Conservation (phyloP, 495 filamentous ascomycete species). For the Physcia stellaris region DNA sequence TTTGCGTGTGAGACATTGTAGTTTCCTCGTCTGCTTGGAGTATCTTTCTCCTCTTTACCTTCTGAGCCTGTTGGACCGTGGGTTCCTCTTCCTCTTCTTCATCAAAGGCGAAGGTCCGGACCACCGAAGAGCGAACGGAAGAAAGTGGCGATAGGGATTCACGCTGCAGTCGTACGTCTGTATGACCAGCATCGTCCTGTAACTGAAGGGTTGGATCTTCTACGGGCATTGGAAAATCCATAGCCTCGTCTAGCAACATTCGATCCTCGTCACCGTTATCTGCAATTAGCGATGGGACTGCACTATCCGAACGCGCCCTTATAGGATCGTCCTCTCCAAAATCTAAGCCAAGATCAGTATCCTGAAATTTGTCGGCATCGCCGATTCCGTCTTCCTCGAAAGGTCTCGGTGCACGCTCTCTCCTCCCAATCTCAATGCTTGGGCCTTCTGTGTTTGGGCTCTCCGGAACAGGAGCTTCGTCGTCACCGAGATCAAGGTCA, state of each 20-base stretch:
- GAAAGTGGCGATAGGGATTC: slow-evolving; percentile 60
- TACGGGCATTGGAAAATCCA: slow-evolving; percentile 48
- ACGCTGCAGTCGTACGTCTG: slow-evolving; percentile 31
- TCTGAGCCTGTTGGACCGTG: slow-evolving; percentile 44
- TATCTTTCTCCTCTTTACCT: slow-evolving; percentile 62
- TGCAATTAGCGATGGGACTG: slow-evolving; percentile 25
- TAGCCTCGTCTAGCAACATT: slow-evolving; percentile 42
- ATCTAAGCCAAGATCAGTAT: slow-evolving; percentile 34
- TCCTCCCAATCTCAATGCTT: slow-evolving; percentile 75
- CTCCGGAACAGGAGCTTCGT: no score
- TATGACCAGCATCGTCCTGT: slow-evolving; percentile 18
- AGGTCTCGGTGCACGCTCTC: slow-evolving; percentile 49
- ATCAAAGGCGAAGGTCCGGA: slow-evolving; percentile 40
- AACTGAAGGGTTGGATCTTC: slow-evolving; percentile 30
- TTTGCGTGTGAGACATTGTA: slow-evolving; percentile 39
- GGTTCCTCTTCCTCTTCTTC: slow-evolving; percentile 35
- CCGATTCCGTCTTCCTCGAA: slow-evolving; percentile 63
- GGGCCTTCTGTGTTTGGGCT: no score
- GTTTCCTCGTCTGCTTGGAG: slow-evolving; percentile 56
- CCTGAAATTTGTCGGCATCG: slow-evolving; percentile 40
- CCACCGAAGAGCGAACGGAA: slow-evolving; percentile 32
- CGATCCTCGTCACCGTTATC: slow-evolving; percentile 28
- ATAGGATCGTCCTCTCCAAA: slow-evolving; percentile 36
- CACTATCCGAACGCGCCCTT: slow-evolving; percentile 12
- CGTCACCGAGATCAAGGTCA: slow-evolving; percentile 38